Conservation (phyloP, 345 rosid genomes). For the Dovyalis caffra region DNA sequence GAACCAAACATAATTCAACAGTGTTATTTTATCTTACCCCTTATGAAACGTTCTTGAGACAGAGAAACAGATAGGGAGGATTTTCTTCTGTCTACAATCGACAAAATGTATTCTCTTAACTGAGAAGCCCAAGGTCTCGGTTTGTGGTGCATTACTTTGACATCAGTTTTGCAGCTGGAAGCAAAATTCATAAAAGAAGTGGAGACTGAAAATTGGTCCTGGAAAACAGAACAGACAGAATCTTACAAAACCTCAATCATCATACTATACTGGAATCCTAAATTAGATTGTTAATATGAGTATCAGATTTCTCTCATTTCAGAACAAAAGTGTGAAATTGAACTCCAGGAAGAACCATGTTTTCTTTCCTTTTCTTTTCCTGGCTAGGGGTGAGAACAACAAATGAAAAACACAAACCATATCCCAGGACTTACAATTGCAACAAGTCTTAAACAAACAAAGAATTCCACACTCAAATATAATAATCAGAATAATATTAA, state of each 20-base stretch:
- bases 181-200: slow-evolving; percentile 49
- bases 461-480: neutral
- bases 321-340: slow-evolving; percentile 11
- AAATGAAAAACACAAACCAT: neutral
- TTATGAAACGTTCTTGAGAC: slow-evolving; percentile 37
- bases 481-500: slow-evolving; percentile 17
- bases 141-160: slow-evolving; percentile 34
- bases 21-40: slow-evolving; percentile 28
- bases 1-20: neutral
- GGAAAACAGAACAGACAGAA: slow-evolving; percentile 32
- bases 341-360: slow-evolving; percentile 3
- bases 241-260: slow-evolving; percentile 10
- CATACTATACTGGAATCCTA: neutral
- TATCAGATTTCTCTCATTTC: neutral
- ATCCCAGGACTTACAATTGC: neutral
- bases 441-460: neutral
- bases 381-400: neutral
- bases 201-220: slow-evolving; percentile 45
- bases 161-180: slow-evolving; percentile 36
- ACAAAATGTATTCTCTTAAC: slow-evolving; percentile 54
- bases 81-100: slow-evolving; percentile 51
- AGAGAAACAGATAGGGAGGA: slow-evolving; percentile 36
- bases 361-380: neutral
- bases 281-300: no score
- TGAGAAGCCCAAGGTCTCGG: slow-evolving; percentile 58